Percentiles rank a stretch among this genome's conserved stretches.
Conservation (phyloP, 495 filamentous ascomycete genomes). For the Xylaria bambusicola region DNA sequence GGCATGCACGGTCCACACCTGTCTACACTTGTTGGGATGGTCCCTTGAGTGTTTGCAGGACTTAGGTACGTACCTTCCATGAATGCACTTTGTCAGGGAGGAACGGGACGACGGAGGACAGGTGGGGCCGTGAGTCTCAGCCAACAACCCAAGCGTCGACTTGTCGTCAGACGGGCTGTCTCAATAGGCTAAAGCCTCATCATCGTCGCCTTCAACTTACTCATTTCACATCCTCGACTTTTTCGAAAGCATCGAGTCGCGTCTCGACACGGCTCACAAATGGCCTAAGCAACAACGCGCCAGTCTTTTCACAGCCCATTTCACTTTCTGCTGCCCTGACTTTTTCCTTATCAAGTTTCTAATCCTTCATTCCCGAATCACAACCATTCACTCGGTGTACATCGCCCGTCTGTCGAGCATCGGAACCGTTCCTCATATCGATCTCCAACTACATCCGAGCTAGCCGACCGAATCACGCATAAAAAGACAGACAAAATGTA, state of each 20-base stretch:
- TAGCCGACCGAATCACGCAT: too few relatives aligned
- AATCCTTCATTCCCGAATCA: constrained; percentile 5
- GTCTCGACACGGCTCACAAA: not conserved
- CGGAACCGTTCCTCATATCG: too few relatives aligned
- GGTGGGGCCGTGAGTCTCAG: constrained; percentile 3
- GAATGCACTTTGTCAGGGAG: not conserved
- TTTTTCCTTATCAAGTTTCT: constrained; percentile 3
- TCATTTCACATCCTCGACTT: not conserved
- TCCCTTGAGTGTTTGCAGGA: too few relatives aligned
- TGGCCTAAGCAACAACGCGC: constrained; percentile 13
- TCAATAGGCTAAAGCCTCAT: not conserved
- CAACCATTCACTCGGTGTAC: not conserved
- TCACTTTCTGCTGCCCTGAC: not conserved
- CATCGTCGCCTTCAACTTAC: not conserved
- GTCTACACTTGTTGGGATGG: too few relatives aligned
- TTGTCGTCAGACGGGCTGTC: not conserved
- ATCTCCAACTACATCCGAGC: too few relatives aligned
- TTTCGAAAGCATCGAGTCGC: constrained; percentile 1
- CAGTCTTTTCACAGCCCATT: not conserved
- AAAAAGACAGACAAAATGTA: constrained; percentile 71
- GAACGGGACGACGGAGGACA: not conserved
- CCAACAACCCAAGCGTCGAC: not conserved
- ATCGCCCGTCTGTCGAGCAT: too few relatives aligned
- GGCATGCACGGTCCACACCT: constrained; percentile 9
- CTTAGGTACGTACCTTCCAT: not conserved